Base-by-base conservation (phyloP, 169 alveolate species). In the Ichthyophthirius multifiliis region DNA sequence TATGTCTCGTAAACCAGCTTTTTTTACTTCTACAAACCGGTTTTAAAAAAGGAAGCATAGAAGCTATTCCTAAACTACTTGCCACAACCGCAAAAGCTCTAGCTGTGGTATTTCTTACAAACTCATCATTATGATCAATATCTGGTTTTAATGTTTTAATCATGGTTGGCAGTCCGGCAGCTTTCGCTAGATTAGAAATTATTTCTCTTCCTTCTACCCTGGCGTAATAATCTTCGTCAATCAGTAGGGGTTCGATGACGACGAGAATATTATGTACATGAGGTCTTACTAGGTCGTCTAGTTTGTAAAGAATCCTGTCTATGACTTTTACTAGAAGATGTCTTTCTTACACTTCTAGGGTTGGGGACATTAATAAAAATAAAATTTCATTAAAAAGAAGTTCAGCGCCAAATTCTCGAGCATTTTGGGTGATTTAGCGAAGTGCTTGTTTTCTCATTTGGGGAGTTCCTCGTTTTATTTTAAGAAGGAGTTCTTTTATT, bases 91-190 rank as follows among this genome's bases (percentile, higher is more conserved):
- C 99, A 76, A 99, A 97, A 62, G 99, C 99, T 78, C 99, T 88
- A 2, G 99, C 99, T 0, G 99, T 97, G 0, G 99, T 97, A 82
- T 98, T 97, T 34, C 99, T 89, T 6, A 98, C 99, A 91, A 97
- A 97, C 89, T 99, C 99, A 92, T 99, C 99, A n/a, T 98, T 98
- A 84, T 98, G 99, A 89, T 99, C 99, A 43, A 99, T 98, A 85
- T 99, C 99, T 0, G 99, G 99, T 46, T 99, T 92, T 99, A 99
- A 97, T 32, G 99, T 98, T n/a, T 99, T 98, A 65, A 99, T 99
- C 99, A 99, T 99, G 7, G 99, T 98, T 0, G 99, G 99, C 46
- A 98, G 89, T 7, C 99, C 99, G 0, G 99, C 99, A 46, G 99
- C 99, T 82, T 96, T 96, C 0, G 98, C 94, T 85, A 98, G 89